Conservation (phyloP, 352 stramenopile genomes). For the Phytophthora pini region DNA sequence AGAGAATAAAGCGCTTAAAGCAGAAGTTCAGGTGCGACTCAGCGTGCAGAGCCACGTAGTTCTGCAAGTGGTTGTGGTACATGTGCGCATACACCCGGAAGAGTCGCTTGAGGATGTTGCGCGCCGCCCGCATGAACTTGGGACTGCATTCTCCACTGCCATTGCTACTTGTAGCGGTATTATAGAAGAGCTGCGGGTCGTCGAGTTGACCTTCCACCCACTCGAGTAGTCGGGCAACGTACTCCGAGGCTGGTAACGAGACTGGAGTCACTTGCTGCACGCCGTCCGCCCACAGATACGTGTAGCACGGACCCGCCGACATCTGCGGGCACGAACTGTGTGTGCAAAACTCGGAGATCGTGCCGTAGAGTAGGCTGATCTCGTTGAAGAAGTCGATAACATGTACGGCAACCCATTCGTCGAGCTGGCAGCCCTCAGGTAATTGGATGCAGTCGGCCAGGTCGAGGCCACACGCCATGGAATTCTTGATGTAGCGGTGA, state of each 20-base stretch:
- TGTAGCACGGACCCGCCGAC: constrained; percentile 83
- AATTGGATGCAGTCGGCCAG: constrained; percentile 69
- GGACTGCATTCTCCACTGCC: constrained; percentile 15
- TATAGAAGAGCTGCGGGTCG: constrained; percentile 63
- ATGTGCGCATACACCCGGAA: constrained; percentile 98
- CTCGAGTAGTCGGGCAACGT: constrained; percentile 85
- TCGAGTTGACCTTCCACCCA: constrained; percentile 91
- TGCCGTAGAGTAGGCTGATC: constrained; percentile 91
- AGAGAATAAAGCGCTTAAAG: constrained; percentile 98
- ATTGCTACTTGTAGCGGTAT: constrained; percentile 19
- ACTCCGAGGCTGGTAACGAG: constrained; percentile 76
- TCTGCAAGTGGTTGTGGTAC: constrained; percentile 95
- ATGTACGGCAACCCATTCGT: constrained; percentile 81
- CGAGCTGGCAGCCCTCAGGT: constrained; percentile 60
- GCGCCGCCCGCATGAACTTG: constrained; percentile 61
- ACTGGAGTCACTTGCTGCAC: constrained; percentile 54
- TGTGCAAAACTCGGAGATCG: constrained; percentile 87
- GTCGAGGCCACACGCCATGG: constrained; percentile 62
- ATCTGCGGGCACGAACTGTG: constrained; percentile 68
- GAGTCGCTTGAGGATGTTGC: constrained; percentile 94
- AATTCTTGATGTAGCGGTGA: constrained; percentile 76
- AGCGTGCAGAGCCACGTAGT: constrained; percentile 91
- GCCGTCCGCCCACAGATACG: constrained; percentile 89
- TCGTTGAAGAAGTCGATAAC: constrained; percentile 95
- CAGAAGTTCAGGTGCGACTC: constrained; percentile 96